Evolutionary conservation across 2,329 filamentous ascomycete species (phyloP).

Genomic region (Pseudogymnoascus sp.): DNA sequence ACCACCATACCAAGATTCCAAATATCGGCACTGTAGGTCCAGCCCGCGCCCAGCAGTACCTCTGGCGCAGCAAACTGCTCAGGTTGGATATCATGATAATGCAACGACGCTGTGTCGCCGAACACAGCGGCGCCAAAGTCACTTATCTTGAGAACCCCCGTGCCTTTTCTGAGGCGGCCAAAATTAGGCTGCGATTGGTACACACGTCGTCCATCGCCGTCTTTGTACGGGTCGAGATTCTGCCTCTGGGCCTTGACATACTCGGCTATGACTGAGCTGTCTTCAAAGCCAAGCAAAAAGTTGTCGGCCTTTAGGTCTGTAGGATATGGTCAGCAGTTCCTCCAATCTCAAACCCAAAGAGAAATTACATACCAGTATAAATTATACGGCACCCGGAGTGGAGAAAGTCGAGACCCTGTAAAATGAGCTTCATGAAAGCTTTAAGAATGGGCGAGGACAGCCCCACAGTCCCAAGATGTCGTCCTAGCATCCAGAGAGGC

Average conservation of each 20-base stretch:
- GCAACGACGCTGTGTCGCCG: not conserved
- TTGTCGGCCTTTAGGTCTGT: not conserved
- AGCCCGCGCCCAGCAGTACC: not conserved
- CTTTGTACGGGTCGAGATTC: not conserved
- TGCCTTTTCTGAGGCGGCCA: not conserved
- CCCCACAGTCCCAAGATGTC: not conserved
- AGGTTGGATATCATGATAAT: not conserved
- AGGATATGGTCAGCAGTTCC: not conserved
- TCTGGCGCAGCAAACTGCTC: not conserved
- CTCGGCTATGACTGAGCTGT: not conserved
- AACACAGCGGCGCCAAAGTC: not conserved
- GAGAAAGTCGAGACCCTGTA: constrained; percentile 17
- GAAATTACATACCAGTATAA: constrained; percentile 16
- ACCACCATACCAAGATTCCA: not conserved
- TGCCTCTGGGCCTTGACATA: not conserved
- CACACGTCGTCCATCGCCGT: not conserved
- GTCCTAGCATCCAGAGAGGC: constrained; percentile 15
- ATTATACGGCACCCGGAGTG: constrained; percentile 20
- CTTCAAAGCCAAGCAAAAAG: not conserved
- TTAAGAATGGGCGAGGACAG: constrained; percentile 15
- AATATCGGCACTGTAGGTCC: not conserved
- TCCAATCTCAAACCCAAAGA: not conserved
- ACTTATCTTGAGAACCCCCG: not conserved
- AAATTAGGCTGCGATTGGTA: not conserved
- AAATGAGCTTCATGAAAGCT: constrained; percentile 7